Evolutionary conservation across 140 eudicot genomes (phyloP), one percentile per base, ranked within the genome.

Genomic region (Erigeron philadelphicus): DNA sequence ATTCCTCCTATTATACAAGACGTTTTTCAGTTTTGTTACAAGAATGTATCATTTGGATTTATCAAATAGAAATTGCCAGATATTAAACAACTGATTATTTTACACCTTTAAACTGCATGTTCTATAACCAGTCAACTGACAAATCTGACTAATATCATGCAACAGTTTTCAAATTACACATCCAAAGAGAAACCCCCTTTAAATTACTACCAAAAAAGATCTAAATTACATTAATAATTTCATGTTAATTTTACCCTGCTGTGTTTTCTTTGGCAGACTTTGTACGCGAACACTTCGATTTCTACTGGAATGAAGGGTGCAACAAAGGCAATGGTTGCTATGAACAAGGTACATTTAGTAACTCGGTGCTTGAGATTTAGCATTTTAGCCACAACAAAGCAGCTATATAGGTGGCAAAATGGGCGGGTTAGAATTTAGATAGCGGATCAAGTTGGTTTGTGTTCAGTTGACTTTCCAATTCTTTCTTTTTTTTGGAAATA

Each of bases 271-370:
- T 48, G 47, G 67, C 72, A 90, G 97, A 93, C 97, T 72, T 45
- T 90, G 64, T 90, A 88, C 60, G 97, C 97, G 44, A 88, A 86
- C 86, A 87, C 95, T 43, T 90, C 97, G 9, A 88, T 90, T 15
- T 84, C 90, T 31, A 90, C 97, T 25, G 97, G 97, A 66, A 90
- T 90, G 94, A 90, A 90, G 84, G 97, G 97, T 75, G 97, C 97
- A 62, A 90, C 97, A 66, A 90, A 90, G 84, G 97, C 97, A 66
- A 90, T 90, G 97, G 75, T 84, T 54, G 95, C 97, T 43, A 90
- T 90, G 97, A 90, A 90, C 81, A 90, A 90, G 97, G 97, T 85
- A 58, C 25, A 42, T n/a, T 23, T 53, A 3, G 72, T 16, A 56
- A 17, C 45, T 12, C 57, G 13, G 19, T 12, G 48, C 47, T 72